A percentile compares a stretch with the other conserved stretches of the same genome.
phyloP scores from a whole-genome alignment of 352 stramenopile species.

The Phytopythium oedochilum region DNA sequence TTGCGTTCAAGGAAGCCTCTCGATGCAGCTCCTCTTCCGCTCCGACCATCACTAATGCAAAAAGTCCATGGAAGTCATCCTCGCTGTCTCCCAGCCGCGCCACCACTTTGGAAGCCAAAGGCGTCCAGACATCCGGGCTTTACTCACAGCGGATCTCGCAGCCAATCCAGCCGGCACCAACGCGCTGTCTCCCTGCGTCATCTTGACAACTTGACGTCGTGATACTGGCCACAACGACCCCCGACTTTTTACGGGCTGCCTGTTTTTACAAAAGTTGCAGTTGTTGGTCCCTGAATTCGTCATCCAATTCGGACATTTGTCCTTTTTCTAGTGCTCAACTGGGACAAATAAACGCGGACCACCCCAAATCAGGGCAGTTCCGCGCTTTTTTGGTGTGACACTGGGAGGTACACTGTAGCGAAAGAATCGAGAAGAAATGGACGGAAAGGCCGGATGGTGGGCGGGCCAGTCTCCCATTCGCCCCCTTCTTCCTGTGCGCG shows the following conservation, averaged over 20 bases:
- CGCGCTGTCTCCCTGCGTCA: conserved; percentile 3
- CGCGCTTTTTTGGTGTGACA: background rate
- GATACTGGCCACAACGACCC: background rate
- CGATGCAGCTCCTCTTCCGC: too few relatives aligned
- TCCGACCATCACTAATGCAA: too few relatives aligned
- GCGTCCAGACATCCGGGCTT: too few relatives aligned
- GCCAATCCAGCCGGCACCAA: too few relatives aligned
- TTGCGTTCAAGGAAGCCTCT: too few relatives aligned
- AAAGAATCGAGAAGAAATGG: background rate
- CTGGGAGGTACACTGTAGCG: too few relatives aligned
- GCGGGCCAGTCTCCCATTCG: conserved; percentile 1
- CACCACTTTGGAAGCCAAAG: too few relatives aligned
- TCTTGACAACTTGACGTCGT: background rate
- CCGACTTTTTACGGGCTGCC: background rate
- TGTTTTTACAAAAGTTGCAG: conserved; percentile 4
- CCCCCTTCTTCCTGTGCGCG: background rate
- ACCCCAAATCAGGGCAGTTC: background rate
- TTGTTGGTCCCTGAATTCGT: background rate
- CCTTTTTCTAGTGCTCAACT: background rate
- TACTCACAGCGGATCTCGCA: too few relatives aligned
- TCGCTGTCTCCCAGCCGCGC: too few relatives aligned
- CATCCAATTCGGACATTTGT: background rate
- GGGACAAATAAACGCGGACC: background rate
- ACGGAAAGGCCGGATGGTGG: background rate
- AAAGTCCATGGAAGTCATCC: too few relatives aligned